Evolutionary conservation across 257 asterid genomes (phyloP).

Genomic region (Solanum arcanum): DNA sequence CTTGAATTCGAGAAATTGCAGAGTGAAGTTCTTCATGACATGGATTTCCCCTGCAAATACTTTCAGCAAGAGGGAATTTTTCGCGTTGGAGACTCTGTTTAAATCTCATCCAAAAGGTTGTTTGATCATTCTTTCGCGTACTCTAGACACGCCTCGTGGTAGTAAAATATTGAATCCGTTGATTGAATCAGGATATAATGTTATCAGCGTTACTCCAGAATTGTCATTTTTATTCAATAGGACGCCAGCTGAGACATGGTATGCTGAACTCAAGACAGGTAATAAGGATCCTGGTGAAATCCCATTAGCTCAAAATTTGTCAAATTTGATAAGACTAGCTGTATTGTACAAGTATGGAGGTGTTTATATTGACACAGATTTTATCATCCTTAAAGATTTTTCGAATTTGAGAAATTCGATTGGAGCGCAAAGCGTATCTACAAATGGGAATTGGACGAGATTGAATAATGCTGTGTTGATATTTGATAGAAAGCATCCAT

Average conservation of each 20-base stretch:
- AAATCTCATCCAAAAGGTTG: conserved; percentile 30
- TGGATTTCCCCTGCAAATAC: conserved; percentile 16
- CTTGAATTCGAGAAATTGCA: background rate
- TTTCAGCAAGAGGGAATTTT: conserved; percentile 33
- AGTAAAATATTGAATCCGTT: conserved; percentile 29
- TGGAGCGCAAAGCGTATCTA: conserved; percentile 52
- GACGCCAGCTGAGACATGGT: conserved; percentile 55
- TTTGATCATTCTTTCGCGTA: conserved; percentile 40
- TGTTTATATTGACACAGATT: conserved; percentile 58
- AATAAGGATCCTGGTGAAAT: conserved; percentile 41
- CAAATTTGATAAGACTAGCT: conserved; percentile 61
- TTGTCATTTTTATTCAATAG: conserved; percentile 19
- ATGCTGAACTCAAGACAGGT: conserved; percentile 35
- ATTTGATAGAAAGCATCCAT: conserved; percentile 51
- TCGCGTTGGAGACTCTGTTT: conserved; percentile 45
- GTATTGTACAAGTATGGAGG: conserved; percentile 68
- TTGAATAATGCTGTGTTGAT: conserved; percentile 61
- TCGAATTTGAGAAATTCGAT: conserved; percentile 44
- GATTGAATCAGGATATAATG: conserved; percentile 24
- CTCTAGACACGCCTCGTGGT: conserved; percentile 44
- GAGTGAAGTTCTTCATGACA: conserved; percentile 12
- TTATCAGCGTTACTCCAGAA: conserved; percentile 32
- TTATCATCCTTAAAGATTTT: conserved; percentile 43
- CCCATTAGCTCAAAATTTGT: conserved; percentile 56
- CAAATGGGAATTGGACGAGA: conserved; percentile 60